These are phyloP conservation scores for Salix suchowensis DNA, from an alignment of 345 rosid species.

Conservation along the genomic window DNA sequence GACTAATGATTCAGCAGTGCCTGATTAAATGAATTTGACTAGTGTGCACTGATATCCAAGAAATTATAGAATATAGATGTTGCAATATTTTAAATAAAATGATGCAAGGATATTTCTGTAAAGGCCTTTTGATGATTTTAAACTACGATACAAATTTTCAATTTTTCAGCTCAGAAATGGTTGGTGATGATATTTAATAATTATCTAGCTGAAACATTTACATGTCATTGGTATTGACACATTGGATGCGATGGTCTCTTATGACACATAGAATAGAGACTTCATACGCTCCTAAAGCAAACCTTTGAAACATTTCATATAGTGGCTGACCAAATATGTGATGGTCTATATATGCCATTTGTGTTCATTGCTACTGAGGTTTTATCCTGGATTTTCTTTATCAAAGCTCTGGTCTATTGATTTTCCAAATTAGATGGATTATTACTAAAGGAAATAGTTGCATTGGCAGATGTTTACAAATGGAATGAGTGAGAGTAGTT, in stretches of 20 bases:
- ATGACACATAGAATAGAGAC: neutral
- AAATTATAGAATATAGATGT: neutral
- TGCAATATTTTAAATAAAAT: neutral
- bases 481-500: slow-evolving; percentile 89
- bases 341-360: neutral
- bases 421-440: slow-evolving; percentile 1
- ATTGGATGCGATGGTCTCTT: neutral
- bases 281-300: neutral
- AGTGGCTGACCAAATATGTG: neutral
- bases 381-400: neutral
- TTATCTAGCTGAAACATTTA: neutral
- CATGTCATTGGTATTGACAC: neutral
- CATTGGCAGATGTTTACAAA: slow-evolving; percentile 89
- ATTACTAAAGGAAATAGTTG: slow-evolving; percentile 10
- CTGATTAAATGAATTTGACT: neutral
- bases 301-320: neutral
- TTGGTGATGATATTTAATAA: neutral
- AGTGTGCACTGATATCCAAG: neutral
- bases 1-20: neutral
- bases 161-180: neutral
- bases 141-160: neutral
- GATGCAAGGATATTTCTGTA: neutral
- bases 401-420: neutral
- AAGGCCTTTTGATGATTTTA: neutral
- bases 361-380: neutral